Evolutionary conservation across 441 rosid genomes (phyloP), one percentile per base, ranked within the genome.

Genomic region (Cnidoscolus chayamansa): DNA sequence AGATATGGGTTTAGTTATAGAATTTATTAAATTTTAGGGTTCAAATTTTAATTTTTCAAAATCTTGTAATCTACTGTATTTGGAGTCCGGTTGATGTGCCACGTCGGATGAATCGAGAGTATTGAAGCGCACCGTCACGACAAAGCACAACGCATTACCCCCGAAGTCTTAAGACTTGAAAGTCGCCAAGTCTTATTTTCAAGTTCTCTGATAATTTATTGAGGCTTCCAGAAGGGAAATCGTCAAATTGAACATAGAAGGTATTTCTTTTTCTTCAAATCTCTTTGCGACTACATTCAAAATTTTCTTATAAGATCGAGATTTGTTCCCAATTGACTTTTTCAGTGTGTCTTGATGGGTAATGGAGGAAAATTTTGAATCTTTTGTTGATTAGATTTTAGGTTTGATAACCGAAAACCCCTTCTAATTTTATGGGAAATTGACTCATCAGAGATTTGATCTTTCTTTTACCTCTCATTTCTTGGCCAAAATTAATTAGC

Each of bases 31-130:
- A 25, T 25, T 25, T 25, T 25, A 25, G 25, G 25, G 25, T 25
- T 25, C 25, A 25, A 25, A 25, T 25, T 25, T 25, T 25, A 25
- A 25, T 25, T 25, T 25, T 25, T 25, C 25, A 25, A 25, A 35
- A 35, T 35, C 37, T 35, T 35, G 4, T 35, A 35, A 35, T 35
- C 4, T 4, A 25, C 25, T 25, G 25, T 25, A 25, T 35, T 57
- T 77, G 55, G 17, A 51, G n/a, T 51, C 6, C 4, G 13, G 64
- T 72, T 35, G 63, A 80, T 70, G 63, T 82, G 65, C 68, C 69
- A 31, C 72, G 74, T 40, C 15, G 5, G 1, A 60, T 55, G 47
- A 0, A 31, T 56, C 0, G 0, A 1, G 40, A 70, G 74, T 0
- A 67, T 17, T 35, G 30, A 56, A 66, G 4, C 11, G 25, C 25